Conservation (phyloP, 1,139 yeast species). For the Yamadazyma aaseri region DNA sequence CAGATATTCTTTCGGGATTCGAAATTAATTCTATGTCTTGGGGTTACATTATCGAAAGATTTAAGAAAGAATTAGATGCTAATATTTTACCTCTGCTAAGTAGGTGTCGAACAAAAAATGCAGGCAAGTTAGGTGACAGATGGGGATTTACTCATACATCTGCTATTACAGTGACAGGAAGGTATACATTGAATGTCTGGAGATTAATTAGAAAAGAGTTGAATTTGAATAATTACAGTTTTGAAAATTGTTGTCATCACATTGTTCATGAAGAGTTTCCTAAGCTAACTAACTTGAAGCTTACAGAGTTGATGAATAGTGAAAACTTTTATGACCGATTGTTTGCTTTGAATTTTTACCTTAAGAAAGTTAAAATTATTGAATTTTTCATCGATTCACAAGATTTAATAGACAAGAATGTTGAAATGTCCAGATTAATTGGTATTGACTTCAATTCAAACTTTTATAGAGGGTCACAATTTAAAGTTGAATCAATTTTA, state of each 20-base stretch:
- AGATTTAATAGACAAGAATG: constrained; percentile 68
- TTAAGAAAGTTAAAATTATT: constrained; percentile 45
- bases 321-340: constrained; percentile 24
- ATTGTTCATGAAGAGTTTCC: constrained; percentile 69
- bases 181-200: constrained; percentile 88
- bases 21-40: constrained; percentile 81
- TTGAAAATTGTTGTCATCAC: constrained; percentile 76
- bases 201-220: constrained; percentile 64
- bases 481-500: constrained; percentile 83
- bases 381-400: constrained; percentile 55
- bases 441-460: constrained; percentile 92
- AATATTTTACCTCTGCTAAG: constrained; percentile 49
- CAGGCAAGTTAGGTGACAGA: constrained; percentile 60
- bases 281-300: constrained; percentile 46
- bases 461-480: constrained; percentile 88
- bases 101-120: constrained; percentile 47
- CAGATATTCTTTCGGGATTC: constrained; percentile 84
- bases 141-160: constrained; percentile 88
- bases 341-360: constrained; percentile 51
- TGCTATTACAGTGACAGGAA: constrained; percentile 64
- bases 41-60: constrained; percentile 84
- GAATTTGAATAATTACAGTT: constrained; percentile 62
- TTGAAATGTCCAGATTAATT: constrained; percentile 80
- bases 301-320: constrained; percentile 51
- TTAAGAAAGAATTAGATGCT: constrained; percentile 40